These are phyloP conservation scores for Nicotiana obtusifolia DNA, from an alignment of 257 asterid species.

Conservation along the genomic window DNA sequence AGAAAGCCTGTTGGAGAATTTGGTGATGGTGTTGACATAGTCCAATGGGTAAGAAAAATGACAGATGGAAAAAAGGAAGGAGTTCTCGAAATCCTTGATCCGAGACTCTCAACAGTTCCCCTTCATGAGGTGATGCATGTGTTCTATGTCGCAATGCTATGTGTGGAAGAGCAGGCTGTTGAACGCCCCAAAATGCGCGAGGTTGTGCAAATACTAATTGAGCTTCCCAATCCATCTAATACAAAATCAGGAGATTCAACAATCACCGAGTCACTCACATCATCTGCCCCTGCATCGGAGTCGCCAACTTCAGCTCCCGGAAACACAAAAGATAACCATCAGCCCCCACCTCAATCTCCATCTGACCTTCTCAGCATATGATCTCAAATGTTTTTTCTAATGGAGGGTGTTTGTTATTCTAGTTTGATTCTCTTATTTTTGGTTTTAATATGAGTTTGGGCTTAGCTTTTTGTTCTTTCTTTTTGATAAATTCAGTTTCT, in stretches of 20 bases:
- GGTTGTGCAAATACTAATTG: conserved; percentile 35
- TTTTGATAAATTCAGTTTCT: neutral
- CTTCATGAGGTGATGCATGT: conserved; percentile 19
- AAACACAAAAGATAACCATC: conserved; percentile 22
- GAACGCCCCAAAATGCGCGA: conserved; percentile 24
- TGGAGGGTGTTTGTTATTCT: neutral
- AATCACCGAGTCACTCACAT: conserved; percentile 27
- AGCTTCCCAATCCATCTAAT: conserved; percentile 31
- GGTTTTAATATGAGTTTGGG: neutral
- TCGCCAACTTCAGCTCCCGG: conserved; percentile 26
- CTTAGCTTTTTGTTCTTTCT: neutral
- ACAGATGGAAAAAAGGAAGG: conserved; percentile 4
- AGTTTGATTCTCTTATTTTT: neutral
- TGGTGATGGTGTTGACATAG: conserved; percentile 27
- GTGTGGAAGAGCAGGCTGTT: conserved; percentile 14
- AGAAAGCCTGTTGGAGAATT: conserved; percentile 23
- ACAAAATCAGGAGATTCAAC: conserved; percentile 37
- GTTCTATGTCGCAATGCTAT: conserved; percentile 19
- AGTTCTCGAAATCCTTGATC: conserved; percentile 9
- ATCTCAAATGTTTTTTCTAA: neutral
- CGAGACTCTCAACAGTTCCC: conserved; percentile 15
- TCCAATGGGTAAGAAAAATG: conserved; percentile 13
- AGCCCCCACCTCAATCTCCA: conserved; percentile 22
- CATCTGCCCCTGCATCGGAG: conserved; percentile 30
- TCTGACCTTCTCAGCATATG: conserved; percentile 47